Percentiles rank a stretch among this genome's conserved stretches.
Conservation (phyloP, 2,329 filamentous ascomycete genomes). For the Pseudocercospora vitis region DNA sequence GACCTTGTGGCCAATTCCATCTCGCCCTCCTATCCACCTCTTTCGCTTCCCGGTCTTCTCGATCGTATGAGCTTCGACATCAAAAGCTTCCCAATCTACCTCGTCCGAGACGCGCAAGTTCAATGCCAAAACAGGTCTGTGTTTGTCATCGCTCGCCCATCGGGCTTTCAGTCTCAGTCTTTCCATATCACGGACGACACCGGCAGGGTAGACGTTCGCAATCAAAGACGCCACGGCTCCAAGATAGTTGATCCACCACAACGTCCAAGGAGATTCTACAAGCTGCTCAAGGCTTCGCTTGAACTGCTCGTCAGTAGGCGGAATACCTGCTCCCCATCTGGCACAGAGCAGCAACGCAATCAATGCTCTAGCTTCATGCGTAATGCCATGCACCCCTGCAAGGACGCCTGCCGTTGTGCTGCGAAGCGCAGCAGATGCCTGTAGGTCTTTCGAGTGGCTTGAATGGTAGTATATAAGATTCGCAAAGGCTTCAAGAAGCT, state of each 20-base stretch:
- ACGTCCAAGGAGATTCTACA: constrained; percentile 51
- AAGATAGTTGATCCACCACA: constrained; percentile 67
- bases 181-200: constrained; percentile 46
- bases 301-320: constrained; percentile 58
- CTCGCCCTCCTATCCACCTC: constrained; percentile 51
- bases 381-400: constrained; percentile 68
- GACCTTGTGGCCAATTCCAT: constrained; percentile 45
- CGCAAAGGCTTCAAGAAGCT: constrained; percentile 56
- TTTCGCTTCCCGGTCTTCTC: constrained; percentile 62
- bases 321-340: constrained; percentile 69
- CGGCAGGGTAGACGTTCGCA: constrained; percentile 62
- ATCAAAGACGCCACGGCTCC: constrained; percentile 61
- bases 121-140: constrained; percentile 48
- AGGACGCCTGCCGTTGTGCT: constrained; percentile 68
- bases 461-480: constrained; percentile 57
- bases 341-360: constrained; percentile 71
- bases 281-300: constrained; percentile 55
- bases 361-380: constrained; percentile 68
- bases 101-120: constrained; percentile 42
- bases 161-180: constrained; percentile 44
- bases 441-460: constrained; percentile 46
- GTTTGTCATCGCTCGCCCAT: constrained; percentile 45
- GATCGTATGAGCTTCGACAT: constrained; percentile 45
- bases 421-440: constrained; percentile 69
- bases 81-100: constrained; percentile 44